Conservation (phyloP, 805 yeast species). For the Nakazawaea holstii region DNA sequence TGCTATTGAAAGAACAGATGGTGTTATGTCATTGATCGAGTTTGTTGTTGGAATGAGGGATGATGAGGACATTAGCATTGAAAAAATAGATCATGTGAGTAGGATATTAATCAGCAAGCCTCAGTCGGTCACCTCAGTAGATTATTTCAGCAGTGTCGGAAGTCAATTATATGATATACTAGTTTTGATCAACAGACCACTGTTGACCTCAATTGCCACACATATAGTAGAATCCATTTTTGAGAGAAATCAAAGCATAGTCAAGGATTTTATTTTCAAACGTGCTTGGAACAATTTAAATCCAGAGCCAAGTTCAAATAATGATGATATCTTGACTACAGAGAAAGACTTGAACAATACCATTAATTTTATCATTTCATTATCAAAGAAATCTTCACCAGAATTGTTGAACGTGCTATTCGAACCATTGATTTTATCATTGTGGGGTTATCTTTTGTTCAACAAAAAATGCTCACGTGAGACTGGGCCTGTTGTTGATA, state of each 20-base stretch:
- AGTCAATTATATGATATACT: slow-evolving; percentile 58
- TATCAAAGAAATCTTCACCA: slow-evolving; percentile 40
- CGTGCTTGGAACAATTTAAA: slow-evolving; percentile 40
- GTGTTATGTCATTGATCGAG: slow-evolving; percentile 71
- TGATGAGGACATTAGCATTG: slow-evolving; percentile 59
- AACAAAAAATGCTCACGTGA: slow-evolving; percentile 26
- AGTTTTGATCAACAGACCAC: slow-evolving; percentile 54
- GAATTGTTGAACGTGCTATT: slow-evolving; percentile 30
- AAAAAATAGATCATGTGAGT: slow-evolving; percentile 63
- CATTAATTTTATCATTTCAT: slow-evolving; percentile 59
- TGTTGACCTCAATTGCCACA: slow-evolving; percentile 49
- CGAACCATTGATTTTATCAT: slow-evolving; percentile 22
- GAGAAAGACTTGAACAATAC: slow-evolving; percentile 54
- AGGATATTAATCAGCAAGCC: slow-evolving; percentile 63
- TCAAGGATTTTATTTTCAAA: slow-evolving; percentile 53
- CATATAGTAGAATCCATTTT: slow-evolving; percentile 50
- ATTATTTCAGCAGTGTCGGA: slow-evolving; percentile 57
- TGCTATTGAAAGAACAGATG: slow-evolving; percentile 51
- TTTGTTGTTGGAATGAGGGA: slow-evolving; percentile 74
- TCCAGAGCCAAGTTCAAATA: slow-evolving; percentile 22
- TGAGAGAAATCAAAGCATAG: slow-evolving; percentile 41
- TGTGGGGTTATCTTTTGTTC: slow-evolving; percentile 42
- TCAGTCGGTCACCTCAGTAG: slow-evolving; percentile 32
- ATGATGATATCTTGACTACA: slow-evolving; percentile 24
- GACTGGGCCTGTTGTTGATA: slow-evolving; percentile 28